Conservation (phyloP, 2,329 filamentous ascomycete genomes). For the Bipolaris zeicola region DNA sequence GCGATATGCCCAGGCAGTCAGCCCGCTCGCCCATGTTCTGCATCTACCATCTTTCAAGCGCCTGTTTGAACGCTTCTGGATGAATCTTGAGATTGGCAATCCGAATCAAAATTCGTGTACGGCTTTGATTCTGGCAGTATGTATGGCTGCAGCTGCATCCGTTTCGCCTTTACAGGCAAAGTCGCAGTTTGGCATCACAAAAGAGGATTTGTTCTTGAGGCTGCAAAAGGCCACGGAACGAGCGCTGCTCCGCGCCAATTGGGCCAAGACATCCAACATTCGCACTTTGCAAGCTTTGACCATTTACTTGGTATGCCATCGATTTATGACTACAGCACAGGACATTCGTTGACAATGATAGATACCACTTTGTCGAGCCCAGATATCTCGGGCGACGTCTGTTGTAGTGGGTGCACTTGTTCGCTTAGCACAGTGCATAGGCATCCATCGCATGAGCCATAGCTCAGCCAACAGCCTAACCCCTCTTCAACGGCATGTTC, state of each 20-base stretch:
- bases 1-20: conserved; percentile 45
- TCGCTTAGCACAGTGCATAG: conserved; percentile 47
- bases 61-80: conserved; percentile 46
- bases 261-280: conserved; percentile 48
- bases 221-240: conserved; percentile 47
- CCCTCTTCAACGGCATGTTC: conserved; percentile 44
- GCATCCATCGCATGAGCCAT: conserved; percentile 45
- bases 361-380: conserved; percentile 47
- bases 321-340: background rate
- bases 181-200: conserved; percentile 47
- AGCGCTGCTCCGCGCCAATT: conserved; percentile 45
- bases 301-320: conserved; percentile 42
- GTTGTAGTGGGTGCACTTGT: conserved; percentile 48
- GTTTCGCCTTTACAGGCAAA: conserved; percentile 48
- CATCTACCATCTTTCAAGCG: conserved; percentile 47
- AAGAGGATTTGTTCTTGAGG: conserved; percentile 44
- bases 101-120: conserved; percentile 46
- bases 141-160: conserved; percentile 46
- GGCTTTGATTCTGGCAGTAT: conserved; percentile 45
- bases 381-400: conserved; percentile 47
- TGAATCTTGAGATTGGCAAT: conserved; percentile 45
- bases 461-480: conserved; percentile 43
- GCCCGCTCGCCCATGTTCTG: conserved; percentile 46
- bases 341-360: conserved; percentile 18
- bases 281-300: conserved; percentile 46